A percentile compares a stretch with the other conserved stretches of the same genome.
phyloP scores from a whole-genome alignment of 2,329 filamentous ascomycete genomes.

The Aureobasidium sp. region DNA sequence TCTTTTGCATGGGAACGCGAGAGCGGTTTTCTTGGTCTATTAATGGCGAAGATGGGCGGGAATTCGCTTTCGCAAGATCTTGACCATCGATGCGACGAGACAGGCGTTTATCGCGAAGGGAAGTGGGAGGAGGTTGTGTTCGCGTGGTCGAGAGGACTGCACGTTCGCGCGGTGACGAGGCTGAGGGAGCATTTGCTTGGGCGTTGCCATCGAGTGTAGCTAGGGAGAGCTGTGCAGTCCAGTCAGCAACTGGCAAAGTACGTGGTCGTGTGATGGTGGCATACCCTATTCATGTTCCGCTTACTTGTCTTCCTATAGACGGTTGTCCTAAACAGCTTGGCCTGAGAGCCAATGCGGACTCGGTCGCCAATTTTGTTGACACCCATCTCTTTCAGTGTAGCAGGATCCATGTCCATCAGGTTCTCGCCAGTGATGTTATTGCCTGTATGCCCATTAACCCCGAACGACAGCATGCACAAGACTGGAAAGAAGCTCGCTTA shows the following conservation, averaged over 20 bases:
- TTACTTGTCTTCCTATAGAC: constrained; percentile 50
- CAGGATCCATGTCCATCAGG: constrained; percentile 92
- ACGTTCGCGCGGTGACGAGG: constrained; percentile 25
- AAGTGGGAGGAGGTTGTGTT: constrained; percentile 33
- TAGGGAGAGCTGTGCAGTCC: constrained; percentile 63
- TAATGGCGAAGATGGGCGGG: constrained; percentile 65
- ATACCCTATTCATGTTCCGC: constrained; percentile 67
- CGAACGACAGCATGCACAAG: not conserved
- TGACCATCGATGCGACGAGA: constrained; percentile 38
- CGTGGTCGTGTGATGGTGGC: constrained; percentile 23
- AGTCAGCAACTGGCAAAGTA: constrained; percentile 20
- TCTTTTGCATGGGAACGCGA: constrained; percentile 40
- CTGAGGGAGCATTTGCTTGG: constrained; percentile 27
- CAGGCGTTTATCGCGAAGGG: constrained; percentile 42
- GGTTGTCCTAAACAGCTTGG: constrained; percentile 42
- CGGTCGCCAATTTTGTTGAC: constrained; percentile 97
- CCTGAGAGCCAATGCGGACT: constrained; percentile 62
- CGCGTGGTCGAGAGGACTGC: constrained; percentile 40
- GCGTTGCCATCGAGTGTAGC: constrained; percentile 65
- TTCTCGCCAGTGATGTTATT: constrained; percentile 99
- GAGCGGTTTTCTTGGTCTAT: constrained; percentile 50
- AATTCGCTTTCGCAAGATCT: constrained; percentile 48
- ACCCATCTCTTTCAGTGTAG: constrained; percentile 93
- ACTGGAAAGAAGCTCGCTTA: constrained; percentile 27
- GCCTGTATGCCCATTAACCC: constrained; percentile 37